A percentile compares a stretch with the other conserved stretches of the same genome.
Evolutionary conservation across 2,329 filamentous ascomycete genomes (phyloP).

Genomic region (Neofusicoccum umdonicola): DNA sequence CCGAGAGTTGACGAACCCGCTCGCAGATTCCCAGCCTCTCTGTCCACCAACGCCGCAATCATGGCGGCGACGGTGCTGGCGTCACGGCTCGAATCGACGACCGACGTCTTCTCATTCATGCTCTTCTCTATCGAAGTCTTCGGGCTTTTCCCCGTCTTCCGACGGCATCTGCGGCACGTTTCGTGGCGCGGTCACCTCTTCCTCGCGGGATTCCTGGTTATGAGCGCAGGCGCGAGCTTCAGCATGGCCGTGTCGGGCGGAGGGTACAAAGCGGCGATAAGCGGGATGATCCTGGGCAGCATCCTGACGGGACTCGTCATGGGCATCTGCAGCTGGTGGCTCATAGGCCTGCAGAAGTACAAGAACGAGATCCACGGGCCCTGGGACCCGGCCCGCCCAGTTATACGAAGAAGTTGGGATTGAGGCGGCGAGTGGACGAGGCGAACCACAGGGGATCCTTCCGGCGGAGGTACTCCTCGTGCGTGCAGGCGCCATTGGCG

Average conservation of each 20-base stretch:
- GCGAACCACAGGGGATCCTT: slow-evolving; percentile 17
- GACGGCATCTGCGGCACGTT: slow-evolving; percentile 79
- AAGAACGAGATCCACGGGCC: slow-evolving; percentile 98
- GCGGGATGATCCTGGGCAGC: slow-evolving; percentile 75
- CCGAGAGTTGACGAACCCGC: not conserved
- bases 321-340: slow-evolving; percentile 95
- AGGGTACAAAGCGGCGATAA: slow-evolving; percentile 57
- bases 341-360: slow-evolving; percentile 95
- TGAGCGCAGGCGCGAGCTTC: slow-evolving; percentile 76
- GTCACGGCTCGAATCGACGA: slow-evolving; percentile 81
- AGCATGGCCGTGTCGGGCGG: slow-evolving; percentile 57
- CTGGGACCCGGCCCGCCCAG: slow-evolving; percentile 91
- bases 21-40: slow-evolving; percentile 65
- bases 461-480: slow-evolving; percentile 29
- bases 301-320: slow-evolving; percentile 74
- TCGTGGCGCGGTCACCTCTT: slow-evolving; percentile 78
- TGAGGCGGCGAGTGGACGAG: slow-evolving; percentile 24
- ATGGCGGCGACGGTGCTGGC: slow-evolving; percentile 96
- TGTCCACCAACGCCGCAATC: slow-evolving; percentile 92
- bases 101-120: slow-evolving; percentile 91
- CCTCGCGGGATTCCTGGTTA: slow-evolving; percentile 72
- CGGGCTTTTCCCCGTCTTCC: slow-evolving; percentile 93
- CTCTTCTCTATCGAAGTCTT: slow-evolving; percentile 98
- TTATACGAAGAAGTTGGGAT: slow-evolving; percentile 68
- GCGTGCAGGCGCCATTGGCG: slow-evolving; percentile 30